These are phyloP conservation scores for Pseudopyrenochaeta lycopersici DNA, from an alignment of 2,329 filamentous ascomycete genomes.

Conservation along the genomic window DNA sequence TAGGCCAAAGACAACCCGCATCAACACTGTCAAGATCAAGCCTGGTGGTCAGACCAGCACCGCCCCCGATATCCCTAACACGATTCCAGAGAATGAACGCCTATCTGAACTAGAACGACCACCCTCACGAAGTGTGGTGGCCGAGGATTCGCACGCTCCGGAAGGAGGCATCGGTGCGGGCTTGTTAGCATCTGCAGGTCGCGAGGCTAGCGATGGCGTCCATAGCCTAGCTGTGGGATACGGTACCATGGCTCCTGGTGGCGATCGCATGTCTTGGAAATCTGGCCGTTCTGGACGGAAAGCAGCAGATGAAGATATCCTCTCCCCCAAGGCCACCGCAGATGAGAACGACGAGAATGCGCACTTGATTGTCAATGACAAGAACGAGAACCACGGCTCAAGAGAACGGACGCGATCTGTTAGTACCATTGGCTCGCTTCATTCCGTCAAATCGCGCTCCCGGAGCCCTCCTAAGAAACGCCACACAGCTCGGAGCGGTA, in stretches of 20 bases:
- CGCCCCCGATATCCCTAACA: constrained; percentile 62
- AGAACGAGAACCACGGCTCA: constrained; percentile 8
- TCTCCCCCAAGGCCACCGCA: constrained; percentile 34
- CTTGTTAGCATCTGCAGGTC: constrained; percentile 62
- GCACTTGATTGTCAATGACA: constrained; percentile 27
- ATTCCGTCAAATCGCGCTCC: constrained; percentile 32
- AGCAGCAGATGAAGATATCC: constrained; percentile 21
- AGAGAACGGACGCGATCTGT: constrained; percentile 29
- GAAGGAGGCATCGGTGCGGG: constrained; percentile 64
- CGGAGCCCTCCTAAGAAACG: constrained; percentile 44
- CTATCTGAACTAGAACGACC: constrained; percentile 22
- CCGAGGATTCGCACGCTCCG: constrained; percentile 48
- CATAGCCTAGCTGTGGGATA: constrained; percentile 64
- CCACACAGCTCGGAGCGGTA: constrained; percentile 72
- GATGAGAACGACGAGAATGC: constrained; percentile 22
- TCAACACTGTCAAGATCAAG: constrained; percentile 72
- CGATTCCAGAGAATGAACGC: constrained; percentile 53
- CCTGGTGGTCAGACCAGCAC: constrained; percentile 66
- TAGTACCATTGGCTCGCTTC: constrained; percentile 47
- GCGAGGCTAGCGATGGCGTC: constrained; percentile 71
- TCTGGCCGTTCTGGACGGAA: constrained; percentile 27
- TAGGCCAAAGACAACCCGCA: constrained; percentile 68
- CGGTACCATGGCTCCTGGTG: constrained; percentile 48
- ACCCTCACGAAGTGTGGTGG: constrained; percentile 7
- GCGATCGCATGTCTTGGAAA: constrained; percentile 19